A percentile compares a stretch with the other conserved stretches of the same genome.
Conservation (phyloP, 257 asterid species). For the Parsonsia alboflavescens region DNA sequence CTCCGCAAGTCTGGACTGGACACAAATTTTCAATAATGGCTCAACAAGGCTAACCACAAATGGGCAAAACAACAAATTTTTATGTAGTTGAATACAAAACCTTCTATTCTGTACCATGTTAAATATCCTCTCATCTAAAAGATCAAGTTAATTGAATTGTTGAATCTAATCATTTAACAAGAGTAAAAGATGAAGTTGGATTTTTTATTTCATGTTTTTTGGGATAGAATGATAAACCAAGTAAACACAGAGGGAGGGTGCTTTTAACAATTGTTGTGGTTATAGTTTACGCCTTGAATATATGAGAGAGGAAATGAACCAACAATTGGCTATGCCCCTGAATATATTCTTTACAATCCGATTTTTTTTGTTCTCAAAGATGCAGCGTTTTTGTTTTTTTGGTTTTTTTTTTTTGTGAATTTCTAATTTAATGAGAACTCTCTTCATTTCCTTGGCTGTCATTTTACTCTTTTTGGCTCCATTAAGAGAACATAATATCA, state of each 20-base stretch:
- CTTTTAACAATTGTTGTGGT: background rate
- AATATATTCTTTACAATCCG: background rate
- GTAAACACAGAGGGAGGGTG: background rate
- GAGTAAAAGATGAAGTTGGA: background rate
- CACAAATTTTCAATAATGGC: too few relatives aligned
- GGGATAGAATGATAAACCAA: background rate
- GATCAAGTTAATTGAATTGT: too few relatives aligned
- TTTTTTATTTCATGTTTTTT: background rate
- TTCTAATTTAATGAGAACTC: background rate
- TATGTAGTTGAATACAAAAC: too few relatives aligned
- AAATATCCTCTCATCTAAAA: too few relatives aligned
- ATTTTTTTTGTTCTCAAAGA: background rate
- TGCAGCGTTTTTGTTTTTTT: background rate
- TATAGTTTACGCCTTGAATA: background rate
- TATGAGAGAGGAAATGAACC: background rate
- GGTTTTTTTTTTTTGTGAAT: background rate
- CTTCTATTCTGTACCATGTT: too few relatives aligned
- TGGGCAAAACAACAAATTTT: too few relatives aligned
- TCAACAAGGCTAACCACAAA: too few relatives aligned
- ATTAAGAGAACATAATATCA: background rate
- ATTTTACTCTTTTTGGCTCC: background rate
- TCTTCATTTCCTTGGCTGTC: background rate
- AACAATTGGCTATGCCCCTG: background rate
- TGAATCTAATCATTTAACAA: too few relatives aligned
- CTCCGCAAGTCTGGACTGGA: too few relatives aligned